phyloP scores from a whole-genome alignment of 2,329 filamentous ascomycete species.

The Aurifilum marmelostoma region DNA sequence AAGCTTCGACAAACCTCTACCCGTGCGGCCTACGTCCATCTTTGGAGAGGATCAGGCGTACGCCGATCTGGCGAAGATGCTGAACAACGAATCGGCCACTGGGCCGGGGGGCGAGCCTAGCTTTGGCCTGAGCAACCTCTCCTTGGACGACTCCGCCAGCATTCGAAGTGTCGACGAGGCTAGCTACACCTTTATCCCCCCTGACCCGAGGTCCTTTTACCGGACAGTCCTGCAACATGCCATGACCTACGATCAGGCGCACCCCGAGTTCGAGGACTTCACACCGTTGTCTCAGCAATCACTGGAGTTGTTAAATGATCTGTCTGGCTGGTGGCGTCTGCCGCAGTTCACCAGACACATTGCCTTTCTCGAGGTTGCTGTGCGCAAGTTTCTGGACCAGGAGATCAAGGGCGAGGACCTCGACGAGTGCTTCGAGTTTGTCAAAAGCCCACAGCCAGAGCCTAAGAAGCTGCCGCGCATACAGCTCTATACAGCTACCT shows the following conservation, averaged over 20 bases:
- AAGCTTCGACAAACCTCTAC: slow-evolving; percentile 60
- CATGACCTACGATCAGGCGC: slow-evolving; percentile 65
- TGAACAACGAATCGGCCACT: slow-evolving; percentile 49
- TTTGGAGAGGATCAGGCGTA: slow-evolving; percentile 55
- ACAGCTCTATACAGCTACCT: slow-evolving; percentile 52
- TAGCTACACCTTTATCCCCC: slow-evolving; percentile 86
- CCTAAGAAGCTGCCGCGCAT: slow-evolving; percentile 65
- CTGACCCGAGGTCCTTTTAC: slow-evolving; percentile 81
- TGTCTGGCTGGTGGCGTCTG: slow-evolving; percentile 86
- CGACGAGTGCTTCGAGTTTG: slow-evolving; percentile 79
- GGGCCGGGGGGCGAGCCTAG: slow-evolving; percentile 64
- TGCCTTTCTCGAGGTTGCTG: slow-evolving; percentile 80
- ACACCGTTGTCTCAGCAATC: slow-evolving; percentile 74
- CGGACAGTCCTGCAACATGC: slow-evolving; percentile 80
- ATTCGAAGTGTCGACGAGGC: slow-evolving; percentile 62
- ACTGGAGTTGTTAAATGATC: slow-evolving; percentile 79
- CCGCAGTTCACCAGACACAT: slow-evolving; percentile 80
- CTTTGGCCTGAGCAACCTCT: slow-evolving; percentile 68
- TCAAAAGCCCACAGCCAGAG: slow-evolving; percentile 72
- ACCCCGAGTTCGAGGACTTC: slow-evolving; percentile 54
- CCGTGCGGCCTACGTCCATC: slow-evolving; percentile 53
- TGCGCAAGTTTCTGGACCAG: slow-evolving; percentile 82
- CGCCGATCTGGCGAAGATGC: slow-evolving; percentile 55
- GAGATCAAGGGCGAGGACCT: slow-evolving; percentile 81
- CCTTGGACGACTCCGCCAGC: slow-evolving; percentile 58